These are phyloP conservation scores for Pilasporangium apinafurcum DNA, from an alignment of 352 stramenopile genomes.

Conservation along the genomic window DNA sequence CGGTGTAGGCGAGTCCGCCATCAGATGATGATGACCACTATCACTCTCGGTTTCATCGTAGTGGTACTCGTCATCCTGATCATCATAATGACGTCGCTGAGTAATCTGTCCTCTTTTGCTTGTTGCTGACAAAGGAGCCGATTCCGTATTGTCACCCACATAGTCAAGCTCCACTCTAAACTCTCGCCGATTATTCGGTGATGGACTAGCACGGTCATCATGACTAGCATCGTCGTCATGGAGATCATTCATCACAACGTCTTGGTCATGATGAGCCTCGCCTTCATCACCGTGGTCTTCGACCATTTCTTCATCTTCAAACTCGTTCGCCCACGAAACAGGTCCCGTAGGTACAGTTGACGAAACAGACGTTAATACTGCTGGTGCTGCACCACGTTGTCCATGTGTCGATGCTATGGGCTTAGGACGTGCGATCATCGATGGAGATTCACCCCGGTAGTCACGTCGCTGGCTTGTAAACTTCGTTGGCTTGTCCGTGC, in stretches of 20 bases:
- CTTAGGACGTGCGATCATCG: no score
- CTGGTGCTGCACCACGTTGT: not conserved
- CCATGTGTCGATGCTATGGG: no score
- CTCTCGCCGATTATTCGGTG: constrained; percentile 21
- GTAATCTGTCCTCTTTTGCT: constrained; percentile 22
- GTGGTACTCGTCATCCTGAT: constrained; percentile 20
- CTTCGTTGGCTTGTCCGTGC: no score
- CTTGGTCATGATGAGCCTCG: constrained; percentile 30
- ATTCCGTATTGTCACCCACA: constrained; percentile 32
- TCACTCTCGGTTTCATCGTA: constrained; percentile 23
- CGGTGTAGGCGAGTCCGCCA: constrained; percentile 40
- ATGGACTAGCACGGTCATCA: no score
- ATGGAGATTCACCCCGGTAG: not conserved
- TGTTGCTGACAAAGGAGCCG: constrained; percentile 32
- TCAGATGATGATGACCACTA: constrained; percentile 14
- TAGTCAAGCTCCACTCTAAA: constrained; percentile 54
- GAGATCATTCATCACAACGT: constrained; percentile 49
- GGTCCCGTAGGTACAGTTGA: constrained; percentile 13
- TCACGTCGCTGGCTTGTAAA: constrained; percentile 12
- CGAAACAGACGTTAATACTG: constrained; percentile 2
- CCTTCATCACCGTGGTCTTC: constrained; percentile 29
- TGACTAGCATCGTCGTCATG: constrained; percentile 20
- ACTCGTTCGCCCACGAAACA: constrained; percentile 67
- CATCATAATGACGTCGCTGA: constrained; percentile 14
- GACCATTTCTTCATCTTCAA: constrained; percentile 49